Percentiles rank a stretch among this genome's conserved stretches.
These are phyloP conservation scores for Saturnispora saitoi DNA, from an alignment of 805 yeast genomes.

Conservation along the genomic window DNA sequence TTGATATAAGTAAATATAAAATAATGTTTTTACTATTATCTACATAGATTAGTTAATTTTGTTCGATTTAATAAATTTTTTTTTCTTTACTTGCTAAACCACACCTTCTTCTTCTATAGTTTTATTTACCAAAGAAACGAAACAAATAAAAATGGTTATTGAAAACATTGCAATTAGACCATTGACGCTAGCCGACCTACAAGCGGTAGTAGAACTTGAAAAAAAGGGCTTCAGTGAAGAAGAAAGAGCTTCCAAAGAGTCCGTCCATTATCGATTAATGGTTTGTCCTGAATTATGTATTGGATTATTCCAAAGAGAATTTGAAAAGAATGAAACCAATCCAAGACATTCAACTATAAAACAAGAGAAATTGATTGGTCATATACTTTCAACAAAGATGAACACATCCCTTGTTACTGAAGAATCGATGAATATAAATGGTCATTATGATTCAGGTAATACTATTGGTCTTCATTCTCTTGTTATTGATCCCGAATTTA, in stretches of 20 bases:
- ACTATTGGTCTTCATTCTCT: constrained; percentile 77
- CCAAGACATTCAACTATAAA: constrained; percentile 43
- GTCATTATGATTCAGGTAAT: constrained; percentile 70
- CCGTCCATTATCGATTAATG: constrained; percentile 57
- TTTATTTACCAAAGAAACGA: background rate
- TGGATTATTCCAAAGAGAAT: constrained; percentile 76
- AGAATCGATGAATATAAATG: constrained; percentile 49
- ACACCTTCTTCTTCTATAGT: background rate
- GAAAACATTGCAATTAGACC: constrained; percentile 47
- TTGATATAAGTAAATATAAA: no score
- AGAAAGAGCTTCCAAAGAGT: constrained; percentile 63
- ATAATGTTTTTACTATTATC: no score
- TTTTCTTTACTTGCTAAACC: no score
- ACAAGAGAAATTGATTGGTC: constrained; percentile 67
- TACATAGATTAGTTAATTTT: no score
- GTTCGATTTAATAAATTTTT: no score
- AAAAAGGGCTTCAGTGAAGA: constrained; percentile 54
- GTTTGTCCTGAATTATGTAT: constrained; percentile 86
- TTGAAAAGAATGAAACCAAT: constrained; percentile 24
- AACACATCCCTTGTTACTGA: constrained; percentile 39
- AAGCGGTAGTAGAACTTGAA: constrained; percentile 56
- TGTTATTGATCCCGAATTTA: constrained; percentile 68
- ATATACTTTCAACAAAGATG: constrained; percentile 71
- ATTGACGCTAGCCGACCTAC: constrained; percentile 62
- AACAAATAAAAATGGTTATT: background rate